Evolutionary conservation across 768 basidiomycete genomes (phyloP).

Genomic region (Auriscalpium vulgare): DNA sequence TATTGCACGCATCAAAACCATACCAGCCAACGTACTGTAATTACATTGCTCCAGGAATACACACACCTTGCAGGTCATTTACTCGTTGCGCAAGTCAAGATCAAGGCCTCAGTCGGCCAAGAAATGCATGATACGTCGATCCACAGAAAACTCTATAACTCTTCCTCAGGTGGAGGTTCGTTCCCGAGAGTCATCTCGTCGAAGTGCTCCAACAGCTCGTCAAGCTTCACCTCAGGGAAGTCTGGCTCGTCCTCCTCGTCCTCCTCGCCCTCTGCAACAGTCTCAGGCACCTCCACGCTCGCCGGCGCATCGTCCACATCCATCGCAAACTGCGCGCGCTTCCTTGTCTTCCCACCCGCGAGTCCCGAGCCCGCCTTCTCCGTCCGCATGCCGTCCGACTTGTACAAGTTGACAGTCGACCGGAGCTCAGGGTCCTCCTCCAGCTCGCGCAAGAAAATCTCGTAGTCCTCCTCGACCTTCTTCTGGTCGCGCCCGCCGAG

Average conservation of each 20-base stretch:
- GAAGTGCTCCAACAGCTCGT: constrained; percentile 86
- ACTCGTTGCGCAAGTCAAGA: too few relatives aligned
- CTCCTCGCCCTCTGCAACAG: constrained; percentile 20
- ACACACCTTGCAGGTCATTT: too few relatives aligned
- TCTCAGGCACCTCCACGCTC: constrained; percentile 23
- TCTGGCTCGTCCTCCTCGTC: constrained; percentile 59
- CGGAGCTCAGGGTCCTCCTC: constrained; percentile 95
- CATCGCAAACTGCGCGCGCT: constrained; percentile 51
- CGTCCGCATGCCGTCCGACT: constrained; percentile 30
- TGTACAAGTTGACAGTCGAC: constrained; percentile 81
- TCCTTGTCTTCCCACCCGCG: constrained; percentile 30
- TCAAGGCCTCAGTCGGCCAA: too few relatives aligned
- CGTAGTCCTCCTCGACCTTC: constrained; percentile 96
- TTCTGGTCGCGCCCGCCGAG: constrained; percentile 84
- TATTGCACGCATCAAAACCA: too few relatives aligned
- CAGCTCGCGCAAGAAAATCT: constrained; percentile 86
- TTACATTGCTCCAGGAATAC: too few relatives aligned
- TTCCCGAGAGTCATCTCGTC: constrained; percentile 80
- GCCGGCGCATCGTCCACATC: constrained; percentile 47
- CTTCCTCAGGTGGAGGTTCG: not conserved
- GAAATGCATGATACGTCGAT: too few relatives aligned
- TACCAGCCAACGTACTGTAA: too few relatives aligned
- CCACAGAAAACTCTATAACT: too few relatives aligned
- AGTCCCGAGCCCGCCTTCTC: constrained; percentile 39
- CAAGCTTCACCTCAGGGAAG: constrained; percentile 80